A percentile compares a stretch with the other conserved stretches of the same genome.
Conservation (phyloP, 371 early-diverging fungal species). For the Blakeslea trispora region DNA sequence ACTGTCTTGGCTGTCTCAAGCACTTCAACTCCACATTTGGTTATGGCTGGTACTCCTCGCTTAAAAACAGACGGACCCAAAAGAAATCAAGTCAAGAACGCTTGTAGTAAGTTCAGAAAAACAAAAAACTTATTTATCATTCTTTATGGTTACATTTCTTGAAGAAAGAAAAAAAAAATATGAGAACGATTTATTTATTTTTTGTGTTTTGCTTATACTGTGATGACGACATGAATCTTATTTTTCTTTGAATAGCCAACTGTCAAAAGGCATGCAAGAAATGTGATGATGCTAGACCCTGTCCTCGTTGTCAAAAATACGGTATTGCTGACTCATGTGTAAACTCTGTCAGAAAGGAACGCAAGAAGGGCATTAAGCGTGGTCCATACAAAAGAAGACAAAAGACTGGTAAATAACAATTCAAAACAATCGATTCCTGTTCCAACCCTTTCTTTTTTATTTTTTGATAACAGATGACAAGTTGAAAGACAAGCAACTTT, state of each 20-base stretch:
- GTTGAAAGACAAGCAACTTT: neutral
- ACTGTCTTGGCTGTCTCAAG: slow-evolving; percentile 11
- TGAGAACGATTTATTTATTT: slow-evolving; percentile 10
- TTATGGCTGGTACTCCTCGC: slow-evolving; percentile 8
- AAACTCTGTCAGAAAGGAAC: slow-evolving; percentile 81
- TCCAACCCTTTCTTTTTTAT: neutral
- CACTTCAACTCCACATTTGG: slow-evolving; percentile 16
- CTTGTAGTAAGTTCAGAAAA: slow-evolving; percentile 44
- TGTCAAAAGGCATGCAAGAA: slow-evolving; percentile 94
- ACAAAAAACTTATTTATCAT: slow-evolving; percentile 2
- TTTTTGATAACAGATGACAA: neutral
- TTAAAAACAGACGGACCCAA: slow-evolving; percentile 10
- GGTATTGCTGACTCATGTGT: slow-evolving; percentile 75
- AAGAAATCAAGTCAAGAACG: slow-evolving; percentile 54
- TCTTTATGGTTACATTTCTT: neutral
- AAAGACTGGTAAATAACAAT: slow-evolving; percentile 14
- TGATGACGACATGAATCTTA: slow-evolving; percentile 17
- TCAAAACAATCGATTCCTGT: too few relatives aligned
- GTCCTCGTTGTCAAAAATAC: slow-evolving; percentile 81
- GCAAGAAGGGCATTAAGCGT: slow-evolving; percentile 83
- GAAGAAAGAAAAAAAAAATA: neutral
- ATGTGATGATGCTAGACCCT: slow-evolving; percentile 88
- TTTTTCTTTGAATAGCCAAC: slow-evolving; percentile 56
- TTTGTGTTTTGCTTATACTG: neutral
- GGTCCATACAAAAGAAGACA: slow-evolving; percentile 79